Conservation (phyloP, 108 stramenopile species). For the Skeletonema tropicum region DNA sequence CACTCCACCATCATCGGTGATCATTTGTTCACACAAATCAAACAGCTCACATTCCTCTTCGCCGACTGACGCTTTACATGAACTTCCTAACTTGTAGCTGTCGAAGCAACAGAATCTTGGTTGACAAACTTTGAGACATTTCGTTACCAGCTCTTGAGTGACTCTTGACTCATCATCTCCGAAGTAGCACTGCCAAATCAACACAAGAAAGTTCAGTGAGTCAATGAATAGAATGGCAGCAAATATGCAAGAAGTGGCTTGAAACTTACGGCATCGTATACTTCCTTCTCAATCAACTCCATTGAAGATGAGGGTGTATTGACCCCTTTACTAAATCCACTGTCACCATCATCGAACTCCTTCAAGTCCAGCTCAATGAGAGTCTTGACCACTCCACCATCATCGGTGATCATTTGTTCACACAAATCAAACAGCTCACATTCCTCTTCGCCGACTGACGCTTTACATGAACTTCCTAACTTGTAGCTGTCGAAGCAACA, state of each 20-base stretch:
- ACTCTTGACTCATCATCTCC: neutral
- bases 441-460: neutral
- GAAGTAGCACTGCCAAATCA: neutral
- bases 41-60: neutral
- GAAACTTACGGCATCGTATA: too few relatives aligned
- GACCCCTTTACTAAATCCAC: too few relatives aligned
- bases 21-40: neutral
- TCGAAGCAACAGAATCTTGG: neutral
- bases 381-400: neutral
- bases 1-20: neutral
- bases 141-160: neutral
- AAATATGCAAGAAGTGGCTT: too few relatives aligned
- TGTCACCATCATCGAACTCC: neutral
- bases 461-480: neutral
- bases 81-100: neutral
- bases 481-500: constrained; percentile 12
- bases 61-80: neutral
- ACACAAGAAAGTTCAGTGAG: neutral
- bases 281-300: too few relatives aligned
- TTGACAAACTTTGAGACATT: neutral
- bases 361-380: neutral
- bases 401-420: neutral
- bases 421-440: neutral
- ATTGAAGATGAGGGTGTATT: too few relatives aligned
- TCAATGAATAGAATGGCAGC: neutral